Evolutionary conservation across 108 stramenopile genomes (phyloP), one percentile per base, ranked within the genome.

Genomic region (Stephanodiscus triporus): DNA sequence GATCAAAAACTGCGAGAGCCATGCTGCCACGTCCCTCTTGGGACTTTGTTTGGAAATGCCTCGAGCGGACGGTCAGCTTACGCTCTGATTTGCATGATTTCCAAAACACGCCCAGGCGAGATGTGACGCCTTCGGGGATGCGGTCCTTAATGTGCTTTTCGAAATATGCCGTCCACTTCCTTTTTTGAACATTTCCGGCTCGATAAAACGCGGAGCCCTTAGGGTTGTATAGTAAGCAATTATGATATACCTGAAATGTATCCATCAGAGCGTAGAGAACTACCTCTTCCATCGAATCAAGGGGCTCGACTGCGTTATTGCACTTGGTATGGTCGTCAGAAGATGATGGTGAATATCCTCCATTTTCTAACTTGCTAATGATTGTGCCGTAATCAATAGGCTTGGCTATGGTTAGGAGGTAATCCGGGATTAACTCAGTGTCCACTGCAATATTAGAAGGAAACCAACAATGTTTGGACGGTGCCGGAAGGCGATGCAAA

Each of bases 381-480:
- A 94, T 82, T 19, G 85, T 90, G 5, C 89, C 88, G 38, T 91
- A 84, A 50, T 91, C 93, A 88, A 95, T 95, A 1, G 88, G 91
- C 6, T 68, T 79, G 50, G 85, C 82, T 1, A 94, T 78, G 17
- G 83, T 66, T 8, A 78, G 64, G 20, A 47, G 67, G 55, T 95
- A 95, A 13, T 76, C 85, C 0, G 71, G 72, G 42, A 88, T 75
- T 34, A 51, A 50, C 2, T 80, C 51, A 17, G 63, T 40, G 55
- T 90, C 84, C 23, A 94, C 71, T 72, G 29, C 67, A 2, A 56
- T 17, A 36, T 36, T 6, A 7, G 17, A 27, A 58, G 37, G 20
- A 63, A 60, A 63, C 8, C 17, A 62, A 20, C 16, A 3, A 38
- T 8, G 42, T 51, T 30, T n/a, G n/a, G n/a, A 17, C 16, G 9